A percentile compares a stretch with the other conserved stretches of the same genome.
These are phyloP conservation scores for Cucumis sativus DNA, from an alignment of 306 rosid genomes.

Conservation along the genomic window DNA sequence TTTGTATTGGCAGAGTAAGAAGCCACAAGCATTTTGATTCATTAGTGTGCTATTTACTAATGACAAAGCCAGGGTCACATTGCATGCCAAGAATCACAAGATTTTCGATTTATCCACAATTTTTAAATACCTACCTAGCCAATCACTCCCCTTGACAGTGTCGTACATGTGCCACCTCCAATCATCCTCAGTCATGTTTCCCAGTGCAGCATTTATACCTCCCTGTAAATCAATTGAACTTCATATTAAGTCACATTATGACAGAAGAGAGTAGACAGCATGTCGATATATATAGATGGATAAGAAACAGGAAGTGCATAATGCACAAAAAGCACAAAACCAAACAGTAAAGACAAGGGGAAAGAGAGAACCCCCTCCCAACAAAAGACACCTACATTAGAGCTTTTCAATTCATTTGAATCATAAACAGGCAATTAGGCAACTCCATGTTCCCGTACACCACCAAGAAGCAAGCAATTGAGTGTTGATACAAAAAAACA, in stretches of 20 bases:
- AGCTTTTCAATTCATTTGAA: no score
- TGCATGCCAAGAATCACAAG: background rate
- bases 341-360: no score
- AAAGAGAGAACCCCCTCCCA: no score
- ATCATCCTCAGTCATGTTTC: constrained; percentile 86
- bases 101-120: background rate
- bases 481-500: no score
- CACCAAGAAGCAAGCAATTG: no score
- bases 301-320: no score
- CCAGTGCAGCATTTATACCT: constrained; percentile 90
- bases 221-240: constrained; percentile 33
- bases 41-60: background rate
- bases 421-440: no score
- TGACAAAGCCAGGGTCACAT: background rate
- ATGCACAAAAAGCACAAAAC: no score
- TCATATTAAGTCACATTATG: background rate
- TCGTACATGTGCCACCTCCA: constrained; percentile 99
- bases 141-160: constrained; percentile 94
- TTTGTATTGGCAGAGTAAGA: background rate
- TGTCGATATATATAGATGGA: no score
- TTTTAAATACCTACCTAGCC: constrained; percentile 50
- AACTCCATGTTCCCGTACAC: no score
- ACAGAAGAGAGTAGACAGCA: background rate
- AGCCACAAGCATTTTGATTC: background rate
- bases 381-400: no score